Conservation (phyloP, 164 flowering plant genomes). For the Nelumbo lutea region DNA sequence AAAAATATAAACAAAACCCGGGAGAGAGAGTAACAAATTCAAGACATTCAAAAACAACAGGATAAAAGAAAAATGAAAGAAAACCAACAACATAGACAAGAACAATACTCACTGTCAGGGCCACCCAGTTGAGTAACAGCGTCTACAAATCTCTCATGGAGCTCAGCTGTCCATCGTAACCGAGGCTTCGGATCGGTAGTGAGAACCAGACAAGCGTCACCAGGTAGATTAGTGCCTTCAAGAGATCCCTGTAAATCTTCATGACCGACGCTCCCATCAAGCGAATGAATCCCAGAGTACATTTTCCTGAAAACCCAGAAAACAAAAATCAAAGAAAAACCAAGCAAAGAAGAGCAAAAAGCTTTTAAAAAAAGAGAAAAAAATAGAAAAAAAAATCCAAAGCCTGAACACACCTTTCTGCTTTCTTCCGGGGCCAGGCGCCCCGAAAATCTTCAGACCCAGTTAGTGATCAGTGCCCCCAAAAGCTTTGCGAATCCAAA, state of each 20-base stretch:
- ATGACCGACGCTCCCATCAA: conserved; percentile 8
- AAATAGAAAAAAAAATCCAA: neutral
- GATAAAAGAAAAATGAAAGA: neutral
- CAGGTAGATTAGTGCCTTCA: conserved; percentile 45
- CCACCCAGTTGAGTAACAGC: conserved; percentile 58
- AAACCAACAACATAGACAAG: neutral
- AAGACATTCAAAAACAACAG: neutral
- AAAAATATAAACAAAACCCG: neutral
- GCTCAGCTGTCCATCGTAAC: conserved; percentile 52
- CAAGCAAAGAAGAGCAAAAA: neutral
- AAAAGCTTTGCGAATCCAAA: neutral
- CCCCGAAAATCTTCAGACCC: conserved; percentile 7
- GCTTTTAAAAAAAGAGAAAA: neutral
- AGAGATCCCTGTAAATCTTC: conserved; percentile 23
- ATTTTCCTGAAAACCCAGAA: conserved; percentile 5
- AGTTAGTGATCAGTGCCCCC: neutral
- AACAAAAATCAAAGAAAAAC: neutral
- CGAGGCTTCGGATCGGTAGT: conserved; percentile 52
- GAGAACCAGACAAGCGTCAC: conserved; percentile 50
- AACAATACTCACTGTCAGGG: conserved; percentile 37
- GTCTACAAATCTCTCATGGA: conserved; percentile 49
- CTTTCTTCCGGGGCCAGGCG: neutral
- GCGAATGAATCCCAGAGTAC: conserved; percentile 16
- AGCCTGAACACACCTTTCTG: neutral
- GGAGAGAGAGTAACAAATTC: neutral